Conservation (phyloP, 495 filamentous ascomycete genomes). For the Aspergillus indologenus region DNA sequence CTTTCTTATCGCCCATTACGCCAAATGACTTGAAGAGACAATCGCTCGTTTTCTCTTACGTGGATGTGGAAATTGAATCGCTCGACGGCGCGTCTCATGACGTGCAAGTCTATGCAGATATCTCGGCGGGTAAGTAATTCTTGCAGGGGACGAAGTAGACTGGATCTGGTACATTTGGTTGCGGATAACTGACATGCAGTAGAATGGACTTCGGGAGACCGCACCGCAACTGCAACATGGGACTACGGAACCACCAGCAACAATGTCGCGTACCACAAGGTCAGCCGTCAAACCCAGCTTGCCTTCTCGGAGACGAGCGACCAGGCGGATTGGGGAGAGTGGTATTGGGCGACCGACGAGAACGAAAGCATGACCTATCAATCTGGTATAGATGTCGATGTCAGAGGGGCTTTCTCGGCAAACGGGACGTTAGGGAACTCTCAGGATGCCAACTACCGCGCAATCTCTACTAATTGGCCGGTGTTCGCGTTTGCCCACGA, state of each 20-base stretch:
- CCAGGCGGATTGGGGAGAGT: constrained; percentile 58
- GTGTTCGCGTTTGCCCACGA: constrained; percentile 54
- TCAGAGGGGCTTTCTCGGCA: constrained; percentile 46
- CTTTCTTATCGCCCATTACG: constrained; percentile 57
- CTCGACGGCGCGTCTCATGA: constrained; percentile 51
- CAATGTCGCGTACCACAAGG: constrained; percentile 50
- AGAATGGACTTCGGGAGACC: constrained; percentile 61
- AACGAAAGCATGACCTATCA: constrained; percentile 40
- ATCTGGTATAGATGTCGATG: constrained; percentile 45
- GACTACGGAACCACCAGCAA: constrained; percentile 44
- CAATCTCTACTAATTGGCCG: constrained; percentile 51
- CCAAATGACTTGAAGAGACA: constrained; percentile 54
- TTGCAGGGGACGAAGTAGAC: background rate
- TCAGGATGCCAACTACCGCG: constrained; percentile 49
- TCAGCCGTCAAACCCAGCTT: constrained; percentile 51
- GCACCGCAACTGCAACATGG: constrained; percentile 49
- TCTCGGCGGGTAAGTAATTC: constrained; percentile 51
- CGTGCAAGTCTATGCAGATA: constrained; percentile 59
- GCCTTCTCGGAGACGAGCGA: constrained; percentile 52
- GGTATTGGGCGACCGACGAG: constrained; percentile 55
- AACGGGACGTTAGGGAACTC: constrained; percentile 45
- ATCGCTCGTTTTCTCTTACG: constrained; percentile 55
- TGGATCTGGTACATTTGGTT: background rate
- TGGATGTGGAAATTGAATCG: constrained; percentile 51
- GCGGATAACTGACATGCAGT: constrained; percentile 15